Evolutionary conservation across 106 monocot species (phyloP).

Genomic region (Apostasia shenzhenica): DNA sequence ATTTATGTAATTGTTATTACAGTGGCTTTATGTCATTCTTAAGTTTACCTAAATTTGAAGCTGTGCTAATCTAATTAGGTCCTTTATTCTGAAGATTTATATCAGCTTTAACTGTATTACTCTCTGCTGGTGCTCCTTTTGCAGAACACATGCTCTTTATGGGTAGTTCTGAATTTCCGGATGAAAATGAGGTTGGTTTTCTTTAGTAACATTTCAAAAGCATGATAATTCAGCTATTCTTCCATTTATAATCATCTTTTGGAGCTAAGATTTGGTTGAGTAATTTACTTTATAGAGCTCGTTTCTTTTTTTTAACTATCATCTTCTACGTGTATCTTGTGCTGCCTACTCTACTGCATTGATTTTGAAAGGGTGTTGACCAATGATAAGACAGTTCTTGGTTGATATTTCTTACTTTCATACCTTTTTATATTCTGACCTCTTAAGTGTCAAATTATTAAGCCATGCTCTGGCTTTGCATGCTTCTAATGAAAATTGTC

Average conservation of each 20-base stretch:
- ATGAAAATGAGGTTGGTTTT: slow-evolving; percentile 88
- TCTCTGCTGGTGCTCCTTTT: slow-evolving; percentile 10
- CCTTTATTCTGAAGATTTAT: not conserved
- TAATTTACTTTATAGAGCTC: not conserved
- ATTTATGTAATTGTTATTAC: too few relatives aligned
- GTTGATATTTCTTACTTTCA: too few relatives aligned
- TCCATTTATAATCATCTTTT: not conserved
- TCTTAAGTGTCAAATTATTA: too few relatives aligned
- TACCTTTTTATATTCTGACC: too few relatives aligned
- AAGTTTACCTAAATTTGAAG: not conserved
- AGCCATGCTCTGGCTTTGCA: too few relatives aligned
- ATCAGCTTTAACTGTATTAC: not conserved
- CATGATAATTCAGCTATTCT: not conserved
- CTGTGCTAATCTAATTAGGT: not conserved
- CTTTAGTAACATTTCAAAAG: not conserved
- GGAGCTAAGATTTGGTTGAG: not conserved
- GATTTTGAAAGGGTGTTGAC: too few relatives aligned
- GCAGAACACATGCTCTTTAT: slow-evolving; percentile 99
- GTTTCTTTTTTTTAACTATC: not conserved
- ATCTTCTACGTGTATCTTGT: not conserved
- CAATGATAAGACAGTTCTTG: too few relatives aligned
- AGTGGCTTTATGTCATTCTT: not conserved
- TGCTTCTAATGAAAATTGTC: too few relatives aligned
- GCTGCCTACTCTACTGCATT: too few relatives aligned
- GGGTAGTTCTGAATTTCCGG: slow-evolving; percentile 93